A percentile compares a stretch with the other conserved stretches of the same genome.
phyloP scores from a whole-genome alignment of 2,329 filamentous ascomycete species.

The Aaosphaeria arxii region DNA sequence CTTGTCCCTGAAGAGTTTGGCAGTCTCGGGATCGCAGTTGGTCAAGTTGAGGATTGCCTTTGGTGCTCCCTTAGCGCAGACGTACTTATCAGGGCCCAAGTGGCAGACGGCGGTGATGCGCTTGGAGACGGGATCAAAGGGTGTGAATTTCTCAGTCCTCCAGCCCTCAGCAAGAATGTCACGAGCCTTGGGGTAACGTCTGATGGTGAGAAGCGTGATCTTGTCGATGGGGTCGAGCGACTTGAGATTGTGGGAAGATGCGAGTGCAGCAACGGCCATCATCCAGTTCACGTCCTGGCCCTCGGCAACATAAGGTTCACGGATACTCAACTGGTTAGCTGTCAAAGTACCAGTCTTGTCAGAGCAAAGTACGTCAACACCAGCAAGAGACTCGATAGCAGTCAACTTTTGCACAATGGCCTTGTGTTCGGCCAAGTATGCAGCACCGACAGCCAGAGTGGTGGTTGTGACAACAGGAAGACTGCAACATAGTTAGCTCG shows the following conservation, averaged over 20 bases:
- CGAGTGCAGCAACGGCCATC: conserved; percentile 76
- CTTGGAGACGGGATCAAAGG: conserved; percentile 78
- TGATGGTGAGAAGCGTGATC: conserved; percentile 72
- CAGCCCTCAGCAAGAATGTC: conserved; percentile 73
- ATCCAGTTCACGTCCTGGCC: conserved; percentile 80
- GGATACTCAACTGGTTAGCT: conserved; percentile 72
- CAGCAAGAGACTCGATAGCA: conserved; percentile 64
- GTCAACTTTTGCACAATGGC: conserved; percentile 78
- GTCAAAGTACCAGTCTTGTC: conserved; percentile 80
- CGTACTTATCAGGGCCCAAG: conserved; percentile 67
- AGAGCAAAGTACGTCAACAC: conserved; percentile 76
- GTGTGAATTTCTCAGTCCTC: conserved; percentile 74
- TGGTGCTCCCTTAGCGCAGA: conserved; percentile 74
- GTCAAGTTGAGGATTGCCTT: conserved; percentile 71
- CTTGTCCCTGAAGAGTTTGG: conserved; percentile 68
- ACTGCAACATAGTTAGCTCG: conserved; percentile 34
- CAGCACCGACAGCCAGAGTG: conserved; percentile 72
- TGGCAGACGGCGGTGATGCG: conserved; percentile 70
- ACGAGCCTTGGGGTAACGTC: conserved; percentile 73
- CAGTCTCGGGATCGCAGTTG: conserved; percentile 63
- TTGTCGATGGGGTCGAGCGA: conserved; percentile 78
- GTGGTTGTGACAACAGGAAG: conserved; percentile 76
- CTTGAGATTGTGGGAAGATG: conserved; percentile 76
- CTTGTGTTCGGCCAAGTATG: conserved; percentile 74
- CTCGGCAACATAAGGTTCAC: conserved; percentile 73